A percentile compares a stretch with the other conserved stretches of the same genome.
phyloP scores from a whole-genome alignment of 108 stramenopile species.

The Discostella pseudostelligera region DNA sequence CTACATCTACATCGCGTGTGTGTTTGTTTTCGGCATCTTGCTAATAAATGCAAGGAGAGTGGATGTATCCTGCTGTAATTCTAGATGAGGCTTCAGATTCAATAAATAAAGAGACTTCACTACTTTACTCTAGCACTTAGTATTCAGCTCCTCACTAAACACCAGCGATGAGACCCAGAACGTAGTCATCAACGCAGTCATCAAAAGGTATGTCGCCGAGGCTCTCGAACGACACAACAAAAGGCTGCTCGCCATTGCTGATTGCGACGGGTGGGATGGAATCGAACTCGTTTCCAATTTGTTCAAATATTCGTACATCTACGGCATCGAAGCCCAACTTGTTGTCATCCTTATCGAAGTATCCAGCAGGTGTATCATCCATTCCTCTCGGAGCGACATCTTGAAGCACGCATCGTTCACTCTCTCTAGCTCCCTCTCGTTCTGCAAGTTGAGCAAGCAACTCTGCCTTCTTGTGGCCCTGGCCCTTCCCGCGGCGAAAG shows the following conservation, averaged over 20 bases:
- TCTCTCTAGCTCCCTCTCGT: neutral
- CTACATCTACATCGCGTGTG: slow-evolving; percentile 37
- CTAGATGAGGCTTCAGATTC: too few relatives aligned
- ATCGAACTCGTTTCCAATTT: too few relatives aligned
- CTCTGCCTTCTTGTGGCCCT: slow-evolving; percentile 9
- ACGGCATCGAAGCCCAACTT: neutral
- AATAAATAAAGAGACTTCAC: too few relatives aligned
- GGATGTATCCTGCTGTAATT: too few relatives aligned
- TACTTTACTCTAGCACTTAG: too few relatives aligned
- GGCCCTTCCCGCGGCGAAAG: slow-evolving; percentile 25
- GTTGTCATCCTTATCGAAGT: slow-evolving; percentile 5
- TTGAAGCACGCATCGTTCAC: slow-evolving; percentile 16
- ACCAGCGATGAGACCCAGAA: too few relatives aligned
- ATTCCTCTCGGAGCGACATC: slow-evolving; percentile 12
- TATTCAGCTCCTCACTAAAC: too few relatives aligned
- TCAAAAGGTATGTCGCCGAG: neutral
- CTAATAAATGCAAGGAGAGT: slow-evolving; percentile 15
- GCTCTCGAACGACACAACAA: slow-evolving; percentile 2
- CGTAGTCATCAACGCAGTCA: too few relatives aligned
- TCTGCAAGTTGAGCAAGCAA: neutral
- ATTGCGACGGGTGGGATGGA: too few relatives aligned
- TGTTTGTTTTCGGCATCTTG: slow-evolving; percentile 23
- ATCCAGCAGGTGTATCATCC: slow-evolving; percentile 11
- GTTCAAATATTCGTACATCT: slow-evolving; percentile 22
- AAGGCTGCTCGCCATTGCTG: neutral